Base-by-base conservation (phyloP, 2,329 filamentous ascomycete genomes). In the Magnaporthales sp. region DNA sequence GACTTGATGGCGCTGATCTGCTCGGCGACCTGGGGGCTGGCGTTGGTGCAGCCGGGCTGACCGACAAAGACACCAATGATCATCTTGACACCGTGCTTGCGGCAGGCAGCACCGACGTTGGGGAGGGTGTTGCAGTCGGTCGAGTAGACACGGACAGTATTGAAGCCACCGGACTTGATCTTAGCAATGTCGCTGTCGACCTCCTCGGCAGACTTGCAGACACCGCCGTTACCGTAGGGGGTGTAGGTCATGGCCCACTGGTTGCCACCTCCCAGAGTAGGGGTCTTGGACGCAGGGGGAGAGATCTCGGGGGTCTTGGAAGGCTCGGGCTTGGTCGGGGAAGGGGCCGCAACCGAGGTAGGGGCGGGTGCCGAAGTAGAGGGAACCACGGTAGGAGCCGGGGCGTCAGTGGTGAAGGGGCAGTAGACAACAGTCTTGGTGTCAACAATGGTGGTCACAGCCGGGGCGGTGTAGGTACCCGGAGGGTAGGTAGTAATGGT, bases 1-100 rank as follows among this genome's bases (percentile, higher is more conserved):
- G 77, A 73, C 77, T 86, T 82, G 77, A 97, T 90, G 68, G 87
- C 86, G 32, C 83, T 79, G 68, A 97, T 84, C 84, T 98, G 93
- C 73, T 86, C 80, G 75, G 88, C 81, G 71, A 92, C 88, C 67
- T 85, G 86, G 67, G 84, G 80, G 74, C 80, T 80, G 71, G 75
- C 75, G 75, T 88, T 84, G 72, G 80, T 80, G 79, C 86, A 87
- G 74, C 83, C 82, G 67, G 86, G 81, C 70, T 79, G 80, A 79
- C 90, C 88, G 77, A 97, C 90, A 83, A 90, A 97, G 81, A 98
- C 85, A 77, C 94, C 94, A 68, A 96, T 80, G 77, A 97, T 94
- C 78, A 97, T 81, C 77, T 89, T 89, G 68, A 97, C 75, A 68
- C 89, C 89, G 77, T 89, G 75, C 72, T 85, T 77, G 73, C 84